phyloP scores from a whole-genome alignment of 192 early-diverging fungal genomes.

The Spizellomyces punctatus region DNA sequence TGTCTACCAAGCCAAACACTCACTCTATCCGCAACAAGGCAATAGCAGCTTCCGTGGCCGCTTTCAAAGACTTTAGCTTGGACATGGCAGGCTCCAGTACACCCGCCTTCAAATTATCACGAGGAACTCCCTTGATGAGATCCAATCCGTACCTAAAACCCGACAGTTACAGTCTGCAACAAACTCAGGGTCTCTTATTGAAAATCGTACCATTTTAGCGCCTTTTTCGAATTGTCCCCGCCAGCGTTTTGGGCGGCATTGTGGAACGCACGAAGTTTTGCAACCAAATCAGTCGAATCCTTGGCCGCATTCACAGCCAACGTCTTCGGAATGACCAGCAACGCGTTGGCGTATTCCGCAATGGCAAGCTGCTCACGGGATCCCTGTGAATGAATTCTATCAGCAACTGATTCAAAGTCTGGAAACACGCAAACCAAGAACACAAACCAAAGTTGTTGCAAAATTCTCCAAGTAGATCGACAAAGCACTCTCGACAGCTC shows the following conservation, averaged over 20 bases:
- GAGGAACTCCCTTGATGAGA: slow-evolving; percentile 86
- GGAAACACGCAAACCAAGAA: slow-evolving; percentile 6
- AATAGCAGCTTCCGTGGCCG: slow-evolving; percentile 98
- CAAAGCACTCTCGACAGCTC: slow-evolving; percentile 92
- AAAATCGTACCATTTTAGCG: slow-evolving; percentile 70
- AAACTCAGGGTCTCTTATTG: neutral
- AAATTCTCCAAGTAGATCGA: slow-evolving; percentile 98
- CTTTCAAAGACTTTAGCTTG: slow-evolving; percentile 96
- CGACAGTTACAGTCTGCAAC: neutral
- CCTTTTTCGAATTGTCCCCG: slow-evolving; percentile 71
- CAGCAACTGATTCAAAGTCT: neutral
- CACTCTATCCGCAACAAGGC: slow-evolving; percentile 94
- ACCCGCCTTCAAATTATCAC: slow-evolving; percentile 92
- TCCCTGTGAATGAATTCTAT: slow-evolving; percentile 51
- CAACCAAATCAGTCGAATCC: slow-evolving; percentile 94
- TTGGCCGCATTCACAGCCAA: slow-evolving; percentile 98
- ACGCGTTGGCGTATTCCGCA: slow-evolving; percentile 93
- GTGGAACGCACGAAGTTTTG: slow-evolving; percentile 96
- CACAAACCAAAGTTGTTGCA: slow-evolving; percentile 86
- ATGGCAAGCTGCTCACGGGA: slow-evolving; percentile 98
- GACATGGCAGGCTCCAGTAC: slow-evolving; percentile 97
- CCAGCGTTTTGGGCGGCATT: slow-evolving; percentile 80
- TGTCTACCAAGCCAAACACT: slow-evolving; percentile 10
- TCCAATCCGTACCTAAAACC: slow-evolving; percentile 74
- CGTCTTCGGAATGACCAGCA: slow-evolving; percentile 96